These are phyloP conservation scores for Akanthomyces muscarius DNA, from an alignment of 2,329 filamentous ascomycete species.

Conservation along the genomic window DNA sequence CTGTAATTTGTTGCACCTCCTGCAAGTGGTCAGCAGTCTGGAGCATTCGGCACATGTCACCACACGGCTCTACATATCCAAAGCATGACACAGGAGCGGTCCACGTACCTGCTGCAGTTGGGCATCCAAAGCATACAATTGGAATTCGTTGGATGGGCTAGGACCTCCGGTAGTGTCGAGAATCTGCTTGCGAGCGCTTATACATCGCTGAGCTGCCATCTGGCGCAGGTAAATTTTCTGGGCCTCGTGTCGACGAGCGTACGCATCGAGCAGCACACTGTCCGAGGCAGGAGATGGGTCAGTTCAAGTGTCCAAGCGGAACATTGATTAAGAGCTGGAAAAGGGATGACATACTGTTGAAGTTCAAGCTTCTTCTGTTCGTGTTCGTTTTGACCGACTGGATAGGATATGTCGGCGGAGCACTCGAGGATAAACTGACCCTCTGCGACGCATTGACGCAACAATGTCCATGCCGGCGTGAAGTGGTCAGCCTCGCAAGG, in stretches of 20 bases:
- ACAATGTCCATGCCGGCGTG: slow-evolving; percentile 58
- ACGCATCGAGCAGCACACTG: slow-evolving; percentile 58
- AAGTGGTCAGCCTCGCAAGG: slow-evolving; percentile 55
- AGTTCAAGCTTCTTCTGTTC: slow-evolving; percentile 61
- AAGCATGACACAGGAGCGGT: background rate
- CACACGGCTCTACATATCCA: background rate
- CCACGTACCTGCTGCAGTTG: slow-evolving; percentile 53
- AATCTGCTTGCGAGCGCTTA: slow-evolving; percentile 50
- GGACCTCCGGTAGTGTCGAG: slow-evolving; percentile 47
- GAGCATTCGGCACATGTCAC: background rate
- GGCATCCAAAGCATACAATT: slow-evolving; percentile 51
- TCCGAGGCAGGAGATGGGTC: background rate
- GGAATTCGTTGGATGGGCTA: slow-evolving; percentile 42
- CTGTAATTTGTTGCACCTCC: slow-evolving; percentile 56
- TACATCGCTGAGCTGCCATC: slow-evolving; percentile 56
- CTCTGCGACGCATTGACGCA: slow-evolving; percentile 60
- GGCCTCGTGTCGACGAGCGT: slow-evolving; percentile 57
- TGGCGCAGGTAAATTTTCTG: slow-evolving; percentile 63
- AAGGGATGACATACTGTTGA: slow-evolving; percentile 48
- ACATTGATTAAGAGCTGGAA: background rate
- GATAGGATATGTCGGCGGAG: slow-evolving; percentile 58
- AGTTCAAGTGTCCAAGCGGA: background rate
- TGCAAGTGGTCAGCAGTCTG: slow-evolving; percentile 25
- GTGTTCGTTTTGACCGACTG: slow-evolving; percentile 45
- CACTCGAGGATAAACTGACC: slow-evolving; percentile 63